phyloP scores from a whole-genome alignment of 2,329 filamentous ascomycete genomes.

The Verticillium dahliae region DNA sequence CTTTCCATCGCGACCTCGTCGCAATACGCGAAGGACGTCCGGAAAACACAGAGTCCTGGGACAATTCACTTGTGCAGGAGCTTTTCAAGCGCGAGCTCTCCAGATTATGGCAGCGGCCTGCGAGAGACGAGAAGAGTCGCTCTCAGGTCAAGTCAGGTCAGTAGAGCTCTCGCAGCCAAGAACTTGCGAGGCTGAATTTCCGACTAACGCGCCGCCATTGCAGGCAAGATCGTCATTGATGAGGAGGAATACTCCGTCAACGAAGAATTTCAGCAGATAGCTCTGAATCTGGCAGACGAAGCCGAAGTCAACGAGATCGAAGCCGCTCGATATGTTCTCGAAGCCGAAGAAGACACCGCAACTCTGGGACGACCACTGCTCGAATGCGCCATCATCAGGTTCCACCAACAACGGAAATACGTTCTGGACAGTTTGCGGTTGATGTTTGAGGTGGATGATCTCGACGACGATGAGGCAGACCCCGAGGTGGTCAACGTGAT shows the following conservation, averaged over 20 bases:
- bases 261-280: slow-evolving; percentile 77
- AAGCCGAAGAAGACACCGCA: slow-evolving; percentile 62
- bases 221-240: slow-evolving; percentile 70
- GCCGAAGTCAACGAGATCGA: slow-evolving; percentile 86
- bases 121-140: slow-evolving; percentile 70
- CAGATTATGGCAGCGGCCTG: slow-evolving; percentile 65
- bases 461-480: slow-evolving; percentile 50
- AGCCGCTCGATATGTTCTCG: slow-evolving; percentile 69
- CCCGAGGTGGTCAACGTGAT: slow-evolving; percentile 40
- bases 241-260: slow-evolving; percentile 76
- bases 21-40: slow-evolving; percentile 64
- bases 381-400: slow-evolving; percentile 76
- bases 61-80: slow-evolving; percentile 62
- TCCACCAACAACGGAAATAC: slow-evolving; percentile 79
- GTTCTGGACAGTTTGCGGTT: slow-evolving; percentile 79
- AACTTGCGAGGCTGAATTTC: background rate
- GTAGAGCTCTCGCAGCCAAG: slow-evolving; percentile 9
- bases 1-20: slow-evolving; percentile 78
- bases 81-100: slow-evolving; percentile 68
- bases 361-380: slow-evolving; percentile 66
- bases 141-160: slow-evolving; percentile 62
- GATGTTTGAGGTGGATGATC: slow-evolving; percentile 62
- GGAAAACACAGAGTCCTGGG: slow-evolving; percentile 57
- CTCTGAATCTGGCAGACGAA: slow-evolving; percentile 77
- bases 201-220: slow-evolving; percentile 9